Conservation (phyloP, 768 basidiomycete genomes). For the Termitomyces sp. region DNA sequence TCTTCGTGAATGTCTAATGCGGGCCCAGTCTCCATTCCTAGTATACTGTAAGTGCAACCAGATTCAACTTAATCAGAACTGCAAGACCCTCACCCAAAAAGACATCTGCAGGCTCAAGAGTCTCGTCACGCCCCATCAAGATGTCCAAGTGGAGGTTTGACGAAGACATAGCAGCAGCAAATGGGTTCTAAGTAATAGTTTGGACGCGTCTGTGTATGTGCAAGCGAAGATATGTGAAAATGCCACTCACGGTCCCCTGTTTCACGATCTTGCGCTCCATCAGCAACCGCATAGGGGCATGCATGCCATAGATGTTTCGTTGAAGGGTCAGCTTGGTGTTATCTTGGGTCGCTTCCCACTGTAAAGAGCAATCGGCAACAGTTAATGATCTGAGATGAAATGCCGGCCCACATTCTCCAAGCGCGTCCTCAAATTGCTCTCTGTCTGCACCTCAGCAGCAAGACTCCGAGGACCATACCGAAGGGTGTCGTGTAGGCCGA, state of each 20-base stretch:
- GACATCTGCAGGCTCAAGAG: slow-evolving; percentile 70
- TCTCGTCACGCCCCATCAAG: slow-evolving; percentile 88
- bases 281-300: slow-evolving; percentile 80
- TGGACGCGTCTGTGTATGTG: not conserved
- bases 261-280: slow-evolving; percentile 93
- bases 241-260: slow-evolving; percentile 42
- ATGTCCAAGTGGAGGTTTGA: slow-evolving; percentile 90
- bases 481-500: slow-evolving; percentile 87
- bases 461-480: slow-evolving; percentile 80
- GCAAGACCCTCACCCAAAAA: slow-evolving; percentile 54
- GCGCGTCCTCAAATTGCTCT: slow-evolving; percentile 57
- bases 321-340: slow-evolving; percentile 80
- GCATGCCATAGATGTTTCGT: slow-evolving; percentile 79
- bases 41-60: not conserved
- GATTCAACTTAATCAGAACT: not conserved
- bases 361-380: slow-evolving; percentile 3
- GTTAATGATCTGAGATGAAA: not conserved
- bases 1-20: slow-evolving; percentile 55
- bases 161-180: slow-evolving; percentile 56
- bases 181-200: slow-evolving; percentile 43
- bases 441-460: slow-evolving; percentile 64
- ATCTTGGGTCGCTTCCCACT: slow-evolving; percentile 97
- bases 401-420: slow-evolving; percentile 62
- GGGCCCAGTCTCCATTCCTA: slow-evolving; percentile 49
- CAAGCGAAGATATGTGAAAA: not conserved